Percentiles rank a stretch among this genome's conserved stretches.
phyloP scores from a whole-genome alignment of 306 rosid genomes.

The Coriaria nepalensis region DNA sequence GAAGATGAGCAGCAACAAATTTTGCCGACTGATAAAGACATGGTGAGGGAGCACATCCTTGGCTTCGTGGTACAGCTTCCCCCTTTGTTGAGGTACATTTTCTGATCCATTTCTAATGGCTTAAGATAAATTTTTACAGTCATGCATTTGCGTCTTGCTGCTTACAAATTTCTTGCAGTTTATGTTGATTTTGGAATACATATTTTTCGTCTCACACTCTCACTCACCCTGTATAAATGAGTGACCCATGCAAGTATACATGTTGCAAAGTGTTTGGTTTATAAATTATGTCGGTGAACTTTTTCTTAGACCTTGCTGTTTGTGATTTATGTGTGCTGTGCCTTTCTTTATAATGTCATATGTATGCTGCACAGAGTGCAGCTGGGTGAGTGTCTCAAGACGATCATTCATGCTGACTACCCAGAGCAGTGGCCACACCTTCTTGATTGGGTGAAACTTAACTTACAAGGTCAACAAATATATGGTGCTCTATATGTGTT shows the following conservation, averaged over 20 bases:
- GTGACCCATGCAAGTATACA: too few species aligned
- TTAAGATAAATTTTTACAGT: too few species aligned
- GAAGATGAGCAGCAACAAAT: conserved; percentile 67
- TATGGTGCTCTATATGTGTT: conserved; percentile 82
- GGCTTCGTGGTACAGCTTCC: conserved; percentile 80
- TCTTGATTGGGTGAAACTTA: conserved; percentile 89
- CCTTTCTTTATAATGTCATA: conserved; percentile 1
- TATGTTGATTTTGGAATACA: too few species aligned
- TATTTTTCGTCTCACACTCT: too few species aligned
- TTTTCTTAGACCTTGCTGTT: too few species aligned
- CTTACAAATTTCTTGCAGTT: too few species aligned
- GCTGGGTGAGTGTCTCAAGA: conserved; percentile 93
- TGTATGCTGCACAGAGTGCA: conserved; percentile 50
- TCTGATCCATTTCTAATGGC: not conserved
- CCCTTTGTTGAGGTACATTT: conserved; percentile 61
- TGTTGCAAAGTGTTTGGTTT: conserved; percentile 12
- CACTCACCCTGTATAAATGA: too few species aligned
- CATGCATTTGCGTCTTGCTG: too few species aligned
- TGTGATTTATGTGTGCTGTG: too few species aligned
- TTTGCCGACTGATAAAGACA: conserved; percentile 58
- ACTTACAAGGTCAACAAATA: conserved; percentile 80
- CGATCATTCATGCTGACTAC: conserved; percentile 75
- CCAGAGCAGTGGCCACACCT: conserved; percentile 97
- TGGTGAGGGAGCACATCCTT: conserved; percentile 73
- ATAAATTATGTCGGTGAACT: too few species aligned